These are phyloP conservation scores for Mycena citricolor DNA, from an alignment of 1,284 basidiomycete genomes.

Conservation along the genomic window DNA sequence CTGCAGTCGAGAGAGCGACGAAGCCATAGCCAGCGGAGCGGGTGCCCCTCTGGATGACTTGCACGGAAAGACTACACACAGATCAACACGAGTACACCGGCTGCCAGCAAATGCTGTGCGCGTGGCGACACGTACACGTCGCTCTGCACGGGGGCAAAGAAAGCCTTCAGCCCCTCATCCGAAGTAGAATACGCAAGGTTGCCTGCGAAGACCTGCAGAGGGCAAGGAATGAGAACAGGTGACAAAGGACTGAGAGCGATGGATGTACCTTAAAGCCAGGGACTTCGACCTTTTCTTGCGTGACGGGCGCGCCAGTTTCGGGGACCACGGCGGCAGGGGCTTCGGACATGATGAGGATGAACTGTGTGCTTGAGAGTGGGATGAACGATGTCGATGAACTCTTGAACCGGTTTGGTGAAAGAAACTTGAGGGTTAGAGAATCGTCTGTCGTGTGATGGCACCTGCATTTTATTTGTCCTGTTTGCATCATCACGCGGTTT, in stretches of 20 bases:
- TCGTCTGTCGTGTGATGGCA: constrained; percentile 38
- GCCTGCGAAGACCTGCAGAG: constrained; percentile 75
- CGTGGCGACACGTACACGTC: constrained; percentile 68
- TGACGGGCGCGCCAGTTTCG: constrained; percentile 75
- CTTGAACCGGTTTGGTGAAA: constrained; percentile 80
- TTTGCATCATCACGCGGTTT: not conserved
- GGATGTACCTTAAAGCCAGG: constrained; percentile 69
- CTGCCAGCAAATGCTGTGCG: constrained; percentile 38
- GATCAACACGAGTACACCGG: constrained; percentile 21
- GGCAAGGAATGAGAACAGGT: constrained; percentile 23
- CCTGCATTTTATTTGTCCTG: constrained; percentile 3
- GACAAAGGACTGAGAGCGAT: constrained; percentile 23
- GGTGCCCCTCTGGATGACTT: constrained; percentile 78
- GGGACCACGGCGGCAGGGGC: constrained; percentile 77
- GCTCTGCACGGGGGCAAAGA: constrained; percentile 79
- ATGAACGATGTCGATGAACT: constrained; percentile 53
- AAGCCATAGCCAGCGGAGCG: constrained; percentile 92
- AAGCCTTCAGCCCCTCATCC: constrained; percentile 87
- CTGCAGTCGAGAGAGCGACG: constrained; percentile 77
- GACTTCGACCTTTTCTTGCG: constrained; percentile 66
- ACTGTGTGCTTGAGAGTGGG: constrained; percentile 40
- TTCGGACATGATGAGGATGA: constrained; percentile 73
- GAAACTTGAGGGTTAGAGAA: constrained; percentile 76
- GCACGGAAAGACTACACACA: constrained; percentile 60
- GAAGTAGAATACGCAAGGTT: constrained; percentile 87